These are phyloP conservation scores for Acaromyces ingoldii DNA, from an alignment of 1,284 basidiomycete species.

Conservation along the genomic window DNA sequence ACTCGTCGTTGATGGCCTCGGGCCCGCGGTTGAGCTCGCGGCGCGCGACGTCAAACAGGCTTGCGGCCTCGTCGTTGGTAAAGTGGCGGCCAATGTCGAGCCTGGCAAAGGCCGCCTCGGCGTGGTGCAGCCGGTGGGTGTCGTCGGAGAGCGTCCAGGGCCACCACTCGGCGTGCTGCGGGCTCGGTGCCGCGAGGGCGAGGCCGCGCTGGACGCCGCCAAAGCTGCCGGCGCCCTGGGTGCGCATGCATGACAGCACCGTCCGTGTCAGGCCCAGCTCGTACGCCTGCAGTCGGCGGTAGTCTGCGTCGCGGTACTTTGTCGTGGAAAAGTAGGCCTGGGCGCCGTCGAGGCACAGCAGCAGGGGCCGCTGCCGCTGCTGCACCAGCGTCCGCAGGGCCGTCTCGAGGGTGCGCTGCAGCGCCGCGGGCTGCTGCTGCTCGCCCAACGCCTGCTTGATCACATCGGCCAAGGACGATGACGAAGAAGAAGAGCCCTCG, in stretches of 20 bases:
- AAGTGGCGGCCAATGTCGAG: slow-evolving; percentile 5
- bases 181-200: slow-evolving; percentile 28
- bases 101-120: slow-evolving; percentile 6
- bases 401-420: slow-evolving; percentile 62
- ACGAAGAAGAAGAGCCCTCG: too few relatives aligned
- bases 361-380: slow-evolving; percentile 67
- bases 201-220: slow-evolving; percentile 16
- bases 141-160: slow-evolving; percentile 16
- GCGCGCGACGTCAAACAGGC: neutral
- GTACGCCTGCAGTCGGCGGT: slow-evolving; percentile 66
- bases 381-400: slow-evolving; percentile 64
- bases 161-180: slow-evolving; percentile 30
- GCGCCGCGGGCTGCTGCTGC: slow-evolving; percentile 12
- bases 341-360: slow-evolving; percentile 80
- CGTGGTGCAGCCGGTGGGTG: slow-evolving; percentile 8
- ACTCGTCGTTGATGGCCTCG: slow-evolving; percentile 33
- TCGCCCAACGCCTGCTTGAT: slow-evolving; percentile 18
- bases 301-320: slow-evolving; percentile 74
- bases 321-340: slow-evolving; percentile 73
- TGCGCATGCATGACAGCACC: slow-evolving; percentile 28
- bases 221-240: neutral
- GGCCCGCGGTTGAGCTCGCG: neutral
- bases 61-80: neutral
- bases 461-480: slow-evolving; percentile 25
- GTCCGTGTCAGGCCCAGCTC: slow-evolving; percentile 72